These are phyloP conservation scores for Vaccinium corymbosum DNA, from an alignment of 148 eudicot genomes.

Conservation along the genomic window DNA sequence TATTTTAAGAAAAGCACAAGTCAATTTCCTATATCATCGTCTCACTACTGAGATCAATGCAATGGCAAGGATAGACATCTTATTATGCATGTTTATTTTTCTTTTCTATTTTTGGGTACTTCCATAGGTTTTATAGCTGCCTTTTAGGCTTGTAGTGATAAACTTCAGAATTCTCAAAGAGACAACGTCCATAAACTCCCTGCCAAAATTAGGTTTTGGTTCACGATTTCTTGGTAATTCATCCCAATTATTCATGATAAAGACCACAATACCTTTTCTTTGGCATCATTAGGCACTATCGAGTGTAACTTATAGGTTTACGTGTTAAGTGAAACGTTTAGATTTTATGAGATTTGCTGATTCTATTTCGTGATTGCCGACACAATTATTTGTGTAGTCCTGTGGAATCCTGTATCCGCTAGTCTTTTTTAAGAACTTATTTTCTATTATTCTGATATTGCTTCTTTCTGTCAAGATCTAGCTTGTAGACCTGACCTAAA, in stretches of 20 bases:
- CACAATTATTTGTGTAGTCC: neutral
- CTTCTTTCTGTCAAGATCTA: neutral
- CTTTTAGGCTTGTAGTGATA: neutral
- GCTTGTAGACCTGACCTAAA: neutral
- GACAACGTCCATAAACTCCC: neutral
- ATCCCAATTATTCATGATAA: neutral
- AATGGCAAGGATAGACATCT: neutral
- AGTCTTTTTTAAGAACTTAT: neutral
- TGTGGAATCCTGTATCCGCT: neutral
- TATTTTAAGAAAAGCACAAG: neutral
- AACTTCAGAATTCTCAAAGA: neutral
- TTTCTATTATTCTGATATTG: neutral
- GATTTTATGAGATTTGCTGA: neutral
- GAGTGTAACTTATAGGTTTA: neutral
- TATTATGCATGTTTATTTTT: neutral
- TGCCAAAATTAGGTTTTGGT: neutral
- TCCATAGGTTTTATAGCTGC: neutral
- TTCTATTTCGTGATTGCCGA: neutral
- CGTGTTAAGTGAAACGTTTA: neutral
- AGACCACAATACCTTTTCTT: neutral
- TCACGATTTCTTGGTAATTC: neutral
- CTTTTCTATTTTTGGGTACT: too few species aligned
- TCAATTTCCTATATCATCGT: neutral
- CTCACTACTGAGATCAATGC: neutral
- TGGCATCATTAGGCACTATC: neutral